Base-by-base conservation (phyloP, 192 early-diverging fungal species). In the Mortierella hygrophila region DNA sequence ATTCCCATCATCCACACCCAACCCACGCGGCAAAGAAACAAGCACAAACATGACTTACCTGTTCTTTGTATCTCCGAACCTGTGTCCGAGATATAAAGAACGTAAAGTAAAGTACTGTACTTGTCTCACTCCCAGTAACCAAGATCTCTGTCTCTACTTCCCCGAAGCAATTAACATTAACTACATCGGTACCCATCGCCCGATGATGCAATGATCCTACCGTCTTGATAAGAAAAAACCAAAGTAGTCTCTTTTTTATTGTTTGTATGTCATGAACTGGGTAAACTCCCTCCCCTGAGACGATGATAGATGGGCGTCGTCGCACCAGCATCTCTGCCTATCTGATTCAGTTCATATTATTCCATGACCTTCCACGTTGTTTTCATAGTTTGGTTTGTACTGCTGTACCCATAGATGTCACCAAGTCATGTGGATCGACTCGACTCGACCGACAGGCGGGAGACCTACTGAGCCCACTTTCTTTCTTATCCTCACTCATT, bases 351-450 rank as follows among this genome's bases (percentile, higher is more conserved):
- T 46, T 57, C 23, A 26, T 23, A 32, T 26, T 32, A 32, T 65
- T 65, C 60, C 29, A 65, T 65, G 0, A 15, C 60, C 60, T 65
- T 65, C 60, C 60, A 65, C 60, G 60, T 65, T 65, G 11, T 65
- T 65, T 65, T 65, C 60, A 65, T 65, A 65, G 7, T 46, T 46
- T 46, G 26, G 35, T 32, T 29, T 29, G 26, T 23, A 4, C 70
- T 13, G 13, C 44, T 11, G 44, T 46, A 41, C 20, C 40, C 70
- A 70, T 20, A 29, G 10, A 15, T 46, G 44, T 46, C 44, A 46
- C 44, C 44, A 46, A 65, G 60, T 65, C 60, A 65, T 65, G 60
- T 65, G 60, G 60, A 65, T 26, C 60, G 60, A 65, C 26, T 65
- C 60, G 60, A 65, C 60, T 52, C 49, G 5, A 52, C 49, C 49